Base-by-base conservation (phyloP, 345 rosid genomes). In the Gynandropsis gynandra region DNA sequence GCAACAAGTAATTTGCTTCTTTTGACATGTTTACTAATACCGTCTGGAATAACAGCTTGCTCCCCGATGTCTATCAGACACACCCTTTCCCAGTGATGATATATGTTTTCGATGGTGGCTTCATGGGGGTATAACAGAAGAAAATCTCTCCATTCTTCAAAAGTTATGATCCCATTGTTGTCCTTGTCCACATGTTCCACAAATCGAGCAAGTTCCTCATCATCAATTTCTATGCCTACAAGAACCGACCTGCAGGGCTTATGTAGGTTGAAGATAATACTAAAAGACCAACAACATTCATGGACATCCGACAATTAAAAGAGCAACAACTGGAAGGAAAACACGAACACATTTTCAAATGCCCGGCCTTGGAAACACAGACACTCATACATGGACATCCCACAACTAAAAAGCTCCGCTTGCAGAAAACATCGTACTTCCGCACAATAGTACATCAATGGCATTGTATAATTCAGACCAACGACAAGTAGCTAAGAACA, bases 101-200 rank as follows among this genome's bases (percentile, higher is more conserved):
- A 93, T 35, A 93, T 93, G 67, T 93, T 93, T 50, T 83, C 97
- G 44, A 93, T 78, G 15, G 97, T 88, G 34, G 95, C 97, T 67
- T 93, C 99, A 24, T 93, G 99, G 19, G 97, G 99, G 62, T 85
- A 93, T 11, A 93, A 76, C 61, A 88, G 69, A 46, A 93, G 95
- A 62, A 93, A 93, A 72, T 93, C 99, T 50, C 97, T 81, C 99
- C 99, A 93, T 68, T 93, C 99, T 52, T 93, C 97, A 40, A 93
- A 93, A 5, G 99, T 93, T 61, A 93, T 93, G 29, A 87, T 87
- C 24, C 99, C 99, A 67, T 93, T 81, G 36, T 85, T 88, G 70
- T 85, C 99, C 71, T 93, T 88, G 62, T 93, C 99, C 51, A 93
- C 97, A 69, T 85, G 99, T 75, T 93, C 99, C 47, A 93, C 95